These are phyloP conservation scores for Stemphylium beticola DNA, from an alignment of 2,329 filamentous ascomycete genomes.

Conservation along the genomic window DNA sequence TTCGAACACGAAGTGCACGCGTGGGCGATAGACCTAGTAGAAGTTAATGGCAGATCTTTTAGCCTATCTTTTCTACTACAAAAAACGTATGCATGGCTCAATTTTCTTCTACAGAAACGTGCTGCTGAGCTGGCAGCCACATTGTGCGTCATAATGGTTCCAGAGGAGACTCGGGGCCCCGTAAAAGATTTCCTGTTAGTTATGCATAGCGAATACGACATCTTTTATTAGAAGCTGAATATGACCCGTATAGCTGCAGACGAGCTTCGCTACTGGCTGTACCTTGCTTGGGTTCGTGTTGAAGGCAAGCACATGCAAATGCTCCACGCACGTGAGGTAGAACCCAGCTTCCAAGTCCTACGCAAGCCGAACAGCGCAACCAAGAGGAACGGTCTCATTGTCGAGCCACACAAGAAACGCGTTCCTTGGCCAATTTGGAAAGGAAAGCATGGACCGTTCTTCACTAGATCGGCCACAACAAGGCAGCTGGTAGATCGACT, in stretches of 20 bases:
- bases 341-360: neutral
- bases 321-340: neutral
- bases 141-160: no score
- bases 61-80: neutral
- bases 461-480: constrained; percentile 14
- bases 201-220: neutral
- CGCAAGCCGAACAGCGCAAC: neutral
- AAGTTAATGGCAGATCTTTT: no score
- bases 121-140: no score
- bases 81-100: neutral
- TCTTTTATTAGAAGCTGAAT: neutral
- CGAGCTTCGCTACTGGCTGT: neutral
- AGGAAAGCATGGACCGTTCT: constrained; percentile 9
- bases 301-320: neutral
- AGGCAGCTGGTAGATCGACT: constrained; percentile 14
- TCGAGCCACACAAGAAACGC: neutral
- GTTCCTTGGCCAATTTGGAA: constrained; percentile 1
- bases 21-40: neutral
- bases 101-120: neutral
- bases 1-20: neutral
- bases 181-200: no score
- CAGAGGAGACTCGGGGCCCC: no score
- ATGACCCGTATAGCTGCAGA: neutral
- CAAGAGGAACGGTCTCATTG: neutral
- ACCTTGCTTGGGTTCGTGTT: neutral